Evolutionary conservation across 257 asterid species (phyloP).

Genomic region (Pogostemon cablin): DNA sequence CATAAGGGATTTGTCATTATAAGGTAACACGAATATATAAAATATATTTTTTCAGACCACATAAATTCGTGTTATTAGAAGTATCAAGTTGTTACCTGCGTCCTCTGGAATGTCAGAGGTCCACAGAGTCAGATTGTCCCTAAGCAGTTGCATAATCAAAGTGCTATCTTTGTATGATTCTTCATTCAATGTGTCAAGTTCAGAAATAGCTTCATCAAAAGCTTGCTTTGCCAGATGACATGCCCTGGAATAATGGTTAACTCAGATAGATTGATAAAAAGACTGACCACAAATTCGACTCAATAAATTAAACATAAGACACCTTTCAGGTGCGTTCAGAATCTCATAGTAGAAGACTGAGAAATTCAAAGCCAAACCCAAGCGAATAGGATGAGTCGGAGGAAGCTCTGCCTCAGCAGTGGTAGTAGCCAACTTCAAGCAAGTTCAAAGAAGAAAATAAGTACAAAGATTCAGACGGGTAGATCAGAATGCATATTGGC

Average conservation of each 20-base stretch:
- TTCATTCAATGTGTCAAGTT: conserved; percentile 80
- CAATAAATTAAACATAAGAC: conserved; percentile 32
- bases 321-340: conserved; percentile 86
- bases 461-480: conserved; percentile 22
- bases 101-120: conserved; percentile 89
- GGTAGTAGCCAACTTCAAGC: conserved; percentile 69
- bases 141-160: conserved; percentile 87
- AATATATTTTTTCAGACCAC: too few relatives aligned
- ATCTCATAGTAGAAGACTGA: conserved; percentile 94
- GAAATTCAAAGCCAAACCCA: conserved; percentile 92
- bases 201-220: conserved; percentile 93
- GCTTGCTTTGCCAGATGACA: conserved; percentile 96
- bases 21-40: neutral
- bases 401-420: conserved; percentile 80
- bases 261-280: conserved; percentile 16
- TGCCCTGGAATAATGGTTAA: conserved; percentile 56
- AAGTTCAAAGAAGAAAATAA: conserved; percentile 31
- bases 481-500: neutral
- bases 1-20: neutral
- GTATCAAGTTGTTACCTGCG: conserved; percentile 50
- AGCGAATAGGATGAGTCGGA: conserved; percentile 89
- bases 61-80: neutral
- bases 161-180: conserved; percentile 96
- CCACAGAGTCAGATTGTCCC: conserved; percentile 94
- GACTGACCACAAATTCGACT: neutral